Evolutionary conservation across 345 rosid genomes (phyloP), one percentile per base, ranked within the genome.

Genomic region (Pistacia integerrima): DNA sequence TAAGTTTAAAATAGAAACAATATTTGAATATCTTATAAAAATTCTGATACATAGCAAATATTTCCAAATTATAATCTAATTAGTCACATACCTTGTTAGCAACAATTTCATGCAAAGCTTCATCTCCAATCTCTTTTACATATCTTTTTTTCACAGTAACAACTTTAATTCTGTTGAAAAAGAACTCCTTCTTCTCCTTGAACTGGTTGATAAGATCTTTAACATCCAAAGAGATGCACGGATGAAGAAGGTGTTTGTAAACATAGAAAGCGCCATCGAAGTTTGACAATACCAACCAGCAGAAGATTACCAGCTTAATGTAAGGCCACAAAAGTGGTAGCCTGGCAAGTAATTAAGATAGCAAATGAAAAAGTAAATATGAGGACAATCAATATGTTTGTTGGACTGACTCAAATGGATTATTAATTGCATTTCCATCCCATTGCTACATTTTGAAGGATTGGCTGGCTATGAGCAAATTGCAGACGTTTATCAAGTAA

Each of bases 191-290:
- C 54, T 11, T 56, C 52, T 67, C 75, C 72, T 16, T 74, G 10
- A 81, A 67, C 69, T 51, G 41, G 56, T 72, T 64, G 46, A 55
- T 69, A 60, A 78, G n/a, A 28, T 71, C 30, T 49, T 60, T 52
- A 0, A 57, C 33, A 60, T 41, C 71, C 44, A 74, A 1, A 13
- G 54, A 74, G 11, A 84, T 77, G 30, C 77, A 82, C 36, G 80
- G 81, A 33, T 20, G 83, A 52, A 84, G 70, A 41, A 84, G 61
- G 57, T 74, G 73, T 67, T 71, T 72, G 38, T 84, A 82, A 14
- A 77, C 64, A 41, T 75, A 70, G 5, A 78, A 51, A 13, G 88
- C 81, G 57, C 88, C 88, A 35, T 78, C 62, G 8, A 82, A 85
- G 55, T 63, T 8, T 22, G 82, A 80, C 17, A 63, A 73, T 61